phyloP scores from a whole-genome alignment of 441 rosid species.

The Gossypium davidsonii region DNA sequence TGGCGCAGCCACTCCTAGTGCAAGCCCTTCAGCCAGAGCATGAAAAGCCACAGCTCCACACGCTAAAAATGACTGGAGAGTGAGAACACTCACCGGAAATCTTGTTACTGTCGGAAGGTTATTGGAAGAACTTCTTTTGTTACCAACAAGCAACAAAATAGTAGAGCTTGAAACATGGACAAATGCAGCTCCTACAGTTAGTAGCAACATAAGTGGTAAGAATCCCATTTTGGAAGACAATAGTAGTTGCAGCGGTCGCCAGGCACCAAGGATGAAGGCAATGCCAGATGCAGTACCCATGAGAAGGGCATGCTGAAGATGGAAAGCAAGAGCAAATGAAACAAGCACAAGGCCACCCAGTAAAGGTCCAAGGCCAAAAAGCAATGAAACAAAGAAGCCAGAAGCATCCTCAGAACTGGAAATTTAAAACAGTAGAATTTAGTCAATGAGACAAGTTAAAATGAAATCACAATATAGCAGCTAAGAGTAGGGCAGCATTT shows the following conservation, averaged over 20 bases:
- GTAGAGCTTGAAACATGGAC: conserved; percentile 49
- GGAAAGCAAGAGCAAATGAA: conserved; percentile 66
- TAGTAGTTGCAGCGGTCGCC: conserved; percentile 89
- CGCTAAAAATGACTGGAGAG: conserved; percentile 83
- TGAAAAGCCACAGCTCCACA: conserved; percentile 86
- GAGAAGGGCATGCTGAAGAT: conserved; percentile 82
- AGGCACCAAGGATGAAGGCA: conserved; percentile 76
- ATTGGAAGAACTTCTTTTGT: conserved; percentile 50
- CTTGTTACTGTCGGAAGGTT: conserved; percentile 41
- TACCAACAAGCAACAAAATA: conserved; percentile 41
- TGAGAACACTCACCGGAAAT: conserved; percentile 62
- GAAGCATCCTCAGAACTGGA: conserved; percentile 98
- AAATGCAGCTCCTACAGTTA: conserved; percentile 50
- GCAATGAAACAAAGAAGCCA: conserved; percentile 87
- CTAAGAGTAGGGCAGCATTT: not conserved
- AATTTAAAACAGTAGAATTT: conserved; percentile 12
- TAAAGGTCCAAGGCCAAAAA: conserved; percentile 94
- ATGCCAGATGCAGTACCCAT: conserved; percentile 94
- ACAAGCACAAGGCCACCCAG: conserved; percentile 79
- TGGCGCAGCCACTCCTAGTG: conserved; percentile 96
- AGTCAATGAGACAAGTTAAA: conserved; percentile 12
- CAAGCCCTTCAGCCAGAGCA: conserved; percentile 95
- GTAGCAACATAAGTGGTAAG: conserved; percentile 45
- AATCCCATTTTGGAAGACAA: conserved; percentile 73
- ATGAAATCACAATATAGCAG: not conserved